These are phyloP conservation scores for Hymenoscyphus occultus DNA, from an alignment of 2,329 filamentous ascomycete genomes.

Conservation along the genomic window DNA sequence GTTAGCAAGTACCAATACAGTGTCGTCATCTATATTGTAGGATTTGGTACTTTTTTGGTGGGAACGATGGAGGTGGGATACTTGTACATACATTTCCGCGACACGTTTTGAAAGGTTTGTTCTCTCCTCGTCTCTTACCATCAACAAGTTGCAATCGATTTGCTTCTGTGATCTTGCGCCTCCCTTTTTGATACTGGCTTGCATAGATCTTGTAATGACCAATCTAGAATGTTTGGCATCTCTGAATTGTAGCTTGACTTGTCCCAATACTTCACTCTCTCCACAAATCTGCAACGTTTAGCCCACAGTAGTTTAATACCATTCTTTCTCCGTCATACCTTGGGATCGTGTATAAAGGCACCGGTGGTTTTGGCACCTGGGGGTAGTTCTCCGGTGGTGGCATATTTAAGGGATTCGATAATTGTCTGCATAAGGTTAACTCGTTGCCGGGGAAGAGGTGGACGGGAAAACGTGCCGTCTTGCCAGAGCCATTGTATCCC, in stretches of 20 bases:
- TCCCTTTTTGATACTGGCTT: slow-evolving; percentile 78
- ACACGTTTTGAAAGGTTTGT: slow-evolving; percentile 75
- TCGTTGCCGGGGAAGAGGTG: neutral
- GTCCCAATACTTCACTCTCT: slow-evolving; percentile 84
- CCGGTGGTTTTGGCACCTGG: slow-evolving; percentile 79
- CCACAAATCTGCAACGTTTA: slow-evolving; percentile 58
- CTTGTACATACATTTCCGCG: slow-evolving; percentile 59
- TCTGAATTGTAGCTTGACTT: slow-evolving; percentile 86
- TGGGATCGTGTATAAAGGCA: slow-evolving; percentile 97
- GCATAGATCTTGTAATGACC: slow-evolving; percentile 78
- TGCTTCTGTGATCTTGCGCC: slow-evolving; percentile 70
- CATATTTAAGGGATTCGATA: slow-evolving; percentile 98
- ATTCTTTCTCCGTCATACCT: slow-evolving; percentile 46
- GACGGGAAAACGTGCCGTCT: slow-evolving; percentile 59
- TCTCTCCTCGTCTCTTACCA: slow-evolving; percentile 76
- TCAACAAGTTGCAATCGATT: slow-evolving; percentile 74
- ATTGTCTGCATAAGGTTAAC: slow-evolving; percentile 61
- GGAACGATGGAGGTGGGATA: neutral
- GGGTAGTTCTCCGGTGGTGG: slow-evolving; percentile 88
- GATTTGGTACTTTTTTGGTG: neutral
- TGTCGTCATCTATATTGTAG: neutral
- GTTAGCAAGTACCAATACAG: neutral
- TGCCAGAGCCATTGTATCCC: slow-evolving; percentile 94
- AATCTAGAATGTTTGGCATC: slow-evolving; percentile 75
- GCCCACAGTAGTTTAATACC: slow-evolving; percentile 13